Conservation (phyloP, 1,284 basidiomycete genomes). For the Boletus austroedulis region DNA sequence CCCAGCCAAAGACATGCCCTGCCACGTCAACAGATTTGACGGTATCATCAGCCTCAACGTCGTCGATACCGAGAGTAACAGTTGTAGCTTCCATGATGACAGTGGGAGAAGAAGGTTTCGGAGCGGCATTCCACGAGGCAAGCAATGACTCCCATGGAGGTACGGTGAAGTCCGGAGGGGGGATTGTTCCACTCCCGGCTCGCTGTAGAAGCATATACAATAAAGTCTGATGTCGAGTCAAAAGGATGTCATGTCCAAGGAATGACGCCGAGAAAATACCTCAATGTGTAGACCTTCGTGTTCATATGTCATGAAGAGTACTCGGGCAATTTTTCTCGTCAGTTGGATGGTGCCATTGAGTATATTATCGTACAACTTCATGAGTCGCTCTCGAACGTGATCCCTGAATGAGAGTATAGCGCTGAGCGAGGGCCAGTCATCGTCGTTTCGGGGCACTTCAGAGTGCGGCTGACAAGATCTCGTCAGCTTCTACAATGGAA, state of each 20-base stretch:
- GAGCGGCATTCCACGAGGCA: slow-evolving; percentile 58
- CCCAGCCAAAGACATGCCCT: slow-evolving; percentile 89
- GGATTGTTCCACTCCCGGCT: slow-evolving; percentile 70
- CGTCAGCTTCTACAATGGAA: not conserved
- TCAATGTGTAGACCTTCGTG: slow-evolving; percentile 87
- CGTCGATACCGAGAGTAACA: slow-evolving; percentile 80
- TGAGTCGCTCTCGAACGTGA: slow-evolving; percentile 70
- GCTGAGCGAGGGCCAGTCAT: slow-evolving; percentile 82
- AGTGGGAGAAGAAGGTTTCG: slow-evolving; percentile 41
- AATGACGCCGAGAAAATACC: slow-evolving; percentile 33
- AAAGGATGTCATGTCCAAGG: slow-evolving; percentile 5
- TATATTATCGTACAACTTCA: slow-evolving; percentile 71
- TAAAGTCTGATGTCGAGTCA: slow-evolving; percentile 58
- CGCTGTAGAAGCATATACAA: slow-evolving; percentile 92
- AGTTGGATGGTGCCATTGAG: slow-evolving; percentile 55
- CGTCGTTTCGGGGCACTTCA: slow-evolving; percentile 74
- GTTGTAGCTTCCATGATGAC: slow-evolving; percentile 60
- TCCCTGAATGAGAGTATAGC: slow-evolving; percentile 79
- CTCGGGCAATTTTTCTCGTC: slow-evolving; percentile 70
- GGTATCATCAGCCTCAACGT: slow-evolving; percentile 72
- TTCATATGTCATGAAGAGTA: slow-evolving; percentile 86
- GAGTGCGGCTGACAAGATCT: slow-evolving; percentile 69
- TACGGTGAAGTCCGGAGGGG: slow-evolving; percentile 70
- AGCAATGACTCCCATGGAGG: slow-evolving; percentile 78
- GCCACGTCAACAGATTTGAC: slow-evolving; percentile 38